phyloP scores from a whole-genome alignment of 73 alveolate species.

The Paramecium sonneborni region DNA sequence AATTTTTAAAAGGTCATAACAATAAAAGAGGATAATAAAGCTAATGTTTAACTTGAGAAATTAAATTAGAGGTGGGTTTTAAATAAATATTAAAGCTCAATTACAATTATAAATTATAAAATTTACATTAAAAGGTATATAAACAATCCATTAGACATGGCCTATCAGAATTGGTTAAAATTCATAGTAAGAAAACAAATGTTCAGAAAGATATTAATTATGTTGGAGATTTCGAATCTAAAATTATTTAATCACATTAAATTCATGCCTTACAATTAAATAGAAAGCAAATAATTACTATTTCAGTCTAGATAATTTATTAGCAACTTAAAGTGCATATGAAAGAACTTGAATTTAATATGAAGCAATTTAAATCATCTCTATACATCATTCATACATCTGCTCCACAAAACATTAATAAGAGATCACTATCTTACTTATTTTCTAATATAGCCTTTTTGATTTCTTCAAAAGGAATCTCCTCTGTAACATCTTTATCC shows the following conservation, averaged over 20 bases:
- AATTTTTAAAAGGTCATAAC: not conserved
- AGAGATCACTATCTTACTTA: constrained; percentile 37
- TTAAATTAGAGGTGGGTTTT: not conserved
- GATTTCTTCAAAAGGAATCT: constrained; percentile 31
- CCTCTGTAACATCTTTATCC: not conserved
- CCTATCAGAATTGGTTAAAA: not conserved
- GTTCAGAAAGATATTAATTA: not conserved
- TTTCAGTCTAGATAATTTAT: not conserved
- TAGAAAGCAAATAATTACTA: not conserved
- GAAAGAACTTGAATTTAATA: not conserved
- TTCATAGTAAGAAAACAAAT: not conserved
- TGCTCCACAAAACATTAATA: constrained; percentile 59
- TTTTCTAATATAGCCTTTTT: not conserved
- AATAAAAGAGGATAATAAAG: not conserved
- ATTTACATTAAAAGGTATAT: not conserved
- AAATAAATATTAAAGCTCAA: not conserved
- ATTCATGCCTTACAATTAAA: not conserved
- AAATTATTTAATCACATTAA: not conserved
- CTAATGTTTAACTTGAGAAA: not conserved
- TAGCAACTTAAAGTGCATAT: not conserved
- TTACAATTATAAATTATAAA: not conserved
- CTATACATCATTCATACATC: constrained; percentile 32
- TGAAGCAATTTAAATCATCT: not conserved
- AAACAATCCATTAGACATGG: not conserved
- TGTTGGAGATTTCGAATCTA: not conserved